Base-by-base conservation (phyloP, 306 rosid genomes). In the Astragalus glycyphyllos region DNA sequence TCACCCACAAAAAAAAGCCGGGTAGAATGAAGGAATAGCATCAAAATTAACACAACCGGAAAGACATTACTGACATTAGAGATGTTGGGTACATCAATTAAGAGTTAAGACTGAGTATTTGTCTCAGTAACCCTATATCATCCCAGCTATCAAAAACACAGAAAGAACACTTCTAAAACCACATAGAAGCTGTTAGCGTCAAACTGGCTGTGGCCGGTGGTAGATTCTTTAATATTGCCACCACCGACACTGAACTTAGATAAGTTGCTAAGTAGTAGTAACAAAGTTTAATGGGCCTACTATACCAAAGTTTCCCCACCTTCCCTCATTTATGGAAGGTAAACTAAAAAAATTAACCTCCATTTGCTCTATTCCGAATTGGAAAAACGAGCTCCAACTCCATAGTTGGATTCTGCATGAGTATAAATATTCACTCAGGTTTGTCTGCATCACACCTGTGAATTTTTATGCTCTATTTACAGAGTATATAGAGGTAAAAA, bases 401-500 rank as follows among this genome's bases (percentile, higher is more conserved):
- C 94, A 26, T 68, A 69, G 92, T 86, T 81, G 98, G 96, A 68
- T 86, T 91, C 99, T 91, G 99, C 84, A 83, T 64, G 82, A 86
- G 95, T 82, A 89, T 87, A 94, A 94, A 84, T 74, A 90, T 86
- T 87, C 97, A 85, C 75, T 75, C 81, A 53, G 88, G 94, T 69
- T 65, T 1, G 23, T 20, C 23, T 47, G 74, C 65, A 55, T 54
- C 68, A 73, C 65, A 85, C 92, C 90, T 23, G 87, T 72, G 94
- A 91, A 94, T 76, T 58, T 82, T 89, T 84, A 90, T 73, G 90
- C 98, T 94, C 97, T 88, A 90, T 89, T 87, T 85, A 90, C 98
- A 94, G 98, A 89, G 54, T 83, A 72, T 68, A 84, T 76, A 79
- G 94, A 88, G 94, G 92, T 77, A 75, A 63, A 62, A 81, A 83